These are phyloP conservation scores for Chionographis japonica DNA, from an alignment of 106 monocot genomes.

Conservation along the genomic window DNA sequence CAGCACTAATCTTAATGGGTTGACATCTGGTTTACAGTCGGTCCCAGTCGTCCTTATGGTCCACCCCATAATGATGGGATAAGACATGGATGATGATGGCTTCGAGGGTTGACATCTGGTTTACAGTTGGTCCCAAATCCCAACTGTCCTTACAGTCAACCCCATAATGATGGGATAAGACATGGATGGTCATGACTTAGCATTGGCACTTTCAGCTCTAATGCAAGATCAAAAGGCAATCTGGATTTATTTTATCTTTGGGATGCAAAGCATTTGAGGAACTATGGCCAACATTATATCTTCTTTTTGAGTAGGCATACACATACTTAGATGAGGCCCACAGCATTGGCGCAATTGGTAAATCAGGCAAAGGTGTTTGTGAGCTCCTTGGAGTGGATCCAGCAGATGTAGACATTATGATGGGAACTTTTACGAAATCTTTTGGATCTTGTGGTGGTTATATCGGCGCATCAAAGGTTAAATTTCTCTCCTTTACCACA, in stretches of 20 bases:
- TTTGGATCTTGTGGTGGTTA: conserved; percentile 90
- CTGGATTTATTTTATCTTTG: neutral
- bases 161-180: too few species aligned
- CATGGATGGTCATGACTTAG: neutral
- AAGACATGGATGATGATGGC: too few species aligned
- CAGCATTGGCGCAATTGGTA: conserved; percentile 76
- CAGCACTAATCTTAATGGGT: too few species aligned
- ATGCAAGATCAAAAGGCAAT: neutral
- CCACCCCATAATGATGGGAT: too few species aligned
- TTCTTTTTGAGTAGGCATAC: conserved; percentile 38
- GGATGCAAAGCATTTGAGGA: neutral
- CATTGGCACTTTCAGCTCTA: neutral
- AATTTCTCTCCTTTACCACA: neutral
- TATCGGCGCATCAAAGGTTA: conserved; percentile 82
- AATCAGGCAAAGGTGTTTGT: conserved; percentile 71
- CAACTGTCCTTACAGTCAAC: too few species aligned
- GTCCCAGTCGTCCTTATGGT: too few species aligned
- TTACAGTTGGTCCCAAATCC: too few species aligned
- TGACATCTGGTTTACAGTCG: too few species aligned
- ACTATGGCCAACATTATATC: neutral
- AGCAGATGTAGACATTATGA: conserved; percentile 82
- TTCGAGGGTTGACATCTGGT: too few species aligned
- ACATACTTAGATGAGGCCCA: conserved; percentile 86
- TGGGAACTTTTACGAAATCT: conserved; percentile 86
- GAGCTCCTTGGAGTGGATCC: conserved; percentile 76